A percentile compares a stretch with the other conserved stretches of the same genome.
Evolutionary conservation across 2,329 filamentous ascomycete species (phyloP).

Genomic region (Epichloe coenophiala): DNA sequence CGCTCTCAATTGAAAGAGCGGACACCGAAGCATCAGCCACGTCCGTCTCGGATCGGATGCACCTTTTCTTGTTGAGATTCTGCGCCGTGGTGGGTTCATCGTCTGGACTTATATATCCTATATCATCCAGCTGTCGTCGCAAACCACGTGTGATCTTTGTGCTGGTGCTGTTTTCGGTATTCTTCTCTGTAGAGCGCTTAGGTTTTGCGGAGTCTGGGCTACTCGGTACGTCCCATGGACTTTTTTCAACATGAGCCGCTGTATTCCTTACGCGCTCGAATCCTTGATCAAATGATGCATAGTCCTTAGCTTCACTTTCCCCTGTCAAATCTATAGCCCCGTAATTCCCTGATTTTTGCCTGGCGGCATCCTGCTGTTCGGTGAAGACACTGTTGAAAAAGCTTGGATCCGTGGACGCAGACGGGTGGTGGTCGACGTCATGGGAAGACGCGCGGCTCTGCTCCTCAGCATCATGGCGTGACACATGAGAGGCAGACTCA

Average conservation of each 20-base stretch:
- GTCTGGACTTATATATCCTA: slow-evolving; percentile 9
- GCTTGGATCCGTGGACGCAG: slow-evolving; percentile 32
- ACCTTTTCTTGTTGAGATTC: neutral
- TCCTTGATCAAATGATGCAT: slow-evolving; percentile 6
- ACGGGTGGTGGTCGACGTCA: slow-evolving; percentile 15
- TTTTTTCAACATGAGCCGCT: slow-evolving; percentile 10
- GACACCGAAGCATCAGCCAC: slow-evolving; percentile 2
- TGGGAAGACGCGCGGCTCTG: slow-evolving; percentile 1
- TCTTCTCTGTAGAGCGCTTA: neutral
- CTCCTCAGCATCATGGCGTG: neutral
- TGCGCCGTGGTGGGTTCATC: slow-evolving; percentile 1
- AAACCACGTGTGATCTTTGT: slow-evolving; percentile 10
- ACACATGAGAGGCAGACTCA: neutral
- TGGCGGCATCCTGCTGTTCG: slow-evolving; percentile 26
- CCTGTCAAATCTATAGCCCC: neutral
- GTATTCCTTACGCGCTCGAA: neutral
- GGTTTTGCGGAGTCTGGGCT: slow-evolving; percentile 19
- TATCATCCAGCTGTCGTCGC: slow-evolving; percentile 6
- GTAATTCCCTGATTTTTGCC: slow-evolving; percentile 5
- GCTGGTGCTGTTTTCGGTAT: neutral
- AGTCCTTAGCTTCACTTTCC: neutral
- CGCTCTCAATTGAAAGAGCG: slow-evolving; percentile 11
- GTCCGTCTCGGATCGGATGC: slow-evolving; percentile 1
- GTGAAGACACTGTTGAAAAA: slow-evolving; percentile 35
- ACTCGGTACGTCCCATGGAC: slow-evolving; percentile 32